Evolutionary conservation across 768 basidiomycete genomes (phyloP).

Genomic region (Inosperma sp.): DNA sequence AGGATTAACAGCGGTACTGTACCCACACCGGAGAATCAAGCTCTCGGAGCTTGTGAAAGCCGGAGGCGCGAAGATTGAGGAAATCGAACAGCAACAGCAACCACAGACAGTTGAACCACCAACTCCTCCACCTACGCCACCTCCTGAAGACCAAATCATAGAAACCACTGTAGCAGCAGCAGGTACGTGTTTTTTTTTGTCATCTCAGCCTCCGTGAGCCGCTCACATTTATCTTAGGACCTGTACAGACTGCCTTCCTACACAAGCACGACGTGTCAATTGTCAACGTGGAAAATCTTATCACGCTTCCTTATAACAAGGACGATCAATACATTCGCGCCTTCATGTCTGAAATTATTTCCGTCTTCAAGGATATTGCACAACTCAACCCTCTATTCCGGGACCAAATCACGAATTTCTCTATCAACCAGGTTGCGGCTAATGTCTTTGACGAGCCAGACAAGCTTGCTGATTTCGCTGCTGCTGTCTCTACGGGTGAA

Average conservation of each 20-base stretch:
- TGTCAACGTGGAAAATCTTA: constrained; percentile 81
- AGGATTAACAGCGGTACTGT: constrained; percentile 90
- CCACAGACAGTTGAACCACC: constrained; percentile 48
- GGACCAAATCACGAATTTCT: constrained; percentile 96
- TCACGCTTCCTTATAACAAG: constrained; percentile 79
- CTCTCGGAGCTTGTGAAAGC: constrained; percentile 84
- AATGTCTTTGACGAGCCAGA: constrained; percentile 98
- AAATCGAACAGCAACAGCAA: constrained; percentile 40
- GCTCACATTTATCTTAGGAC: constrained; percentile 34
- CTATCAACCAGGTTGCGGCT: constrained; percentile 84
- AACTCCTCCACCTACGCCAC: constrained; percentile 33
- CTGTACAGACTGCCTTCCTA: constrained; percentile 80
- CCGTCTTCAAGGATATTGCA: constrained; percentile 97
- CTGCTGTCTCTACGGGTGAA: constrained; percentile 92
- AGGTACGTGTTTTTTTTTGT: neutral
- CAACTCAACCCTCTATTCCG: constrained; percentile 96
- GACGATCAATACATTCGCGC: constrained; percentile 94
- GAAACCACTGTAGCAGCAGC: constrained; percentile 10
- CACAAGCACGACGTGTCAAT: constrained; percentile 81
- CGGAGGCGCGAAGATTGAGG: constrained; percentile 34
- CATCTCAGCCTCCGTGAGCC: neutral
- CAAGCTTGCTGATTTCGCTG: constrained; percentile 95
- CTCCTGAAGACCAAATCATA: constrained; percentile 15
- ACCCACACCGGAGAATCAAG: constrained; percentile 85
- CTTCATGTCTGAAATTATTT: constrained; percentile 93